phyloP scores from a whole-genome alignment of 305 asterid genomes.

The Striga hermonthica region DNA sequence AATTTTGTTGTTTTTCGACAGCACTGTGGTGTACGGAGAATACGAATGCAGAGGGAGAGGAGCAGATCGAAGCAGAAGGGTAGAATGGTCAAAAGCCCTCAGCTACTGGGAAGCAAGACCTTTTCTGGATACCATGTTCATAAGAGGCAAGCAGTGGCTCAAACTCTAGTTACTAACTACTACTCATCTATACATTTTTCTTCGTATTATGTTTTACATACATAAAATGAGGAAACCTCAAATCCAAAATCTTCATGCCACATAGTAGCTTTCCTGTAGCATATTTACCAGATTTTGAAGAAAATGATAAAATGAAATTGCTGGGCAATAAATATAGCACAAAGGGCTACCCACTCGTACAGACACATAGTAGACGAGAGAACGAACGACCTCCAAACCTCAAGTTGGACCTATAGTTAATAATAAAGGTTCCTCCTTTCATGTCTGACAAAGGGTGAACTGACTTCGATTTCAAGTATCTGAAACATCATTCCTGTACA shows the following conservation, averaged over 20 bases:
- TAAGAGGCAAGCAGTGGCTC: slow-evolving; percentile 62
- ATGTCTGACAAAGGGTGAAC: slow-evolving; percentile 16
- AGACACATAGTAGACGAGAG: slow-evolving; percentile 22
- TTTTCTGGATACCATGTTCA: slow-evolving; percentile 45
- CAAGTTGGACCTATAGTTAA: not conserved
- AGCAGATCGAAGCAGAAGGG: slow-evolving; percentile 51
- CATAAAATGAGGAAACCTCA: not conserved
- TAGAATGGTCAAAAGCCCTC: slow-evolving; percentile 56
- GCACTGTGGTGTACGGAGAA: slow-evolving; percentile 65
- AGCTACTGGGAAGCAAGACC: slow-evolving; percentile 42
- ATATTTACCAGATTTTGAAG: too few species aligned
- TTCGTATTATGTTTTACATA: slow-evolving; percentile 11
- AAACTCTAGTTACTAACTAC: slow-evolving; percentile 31
- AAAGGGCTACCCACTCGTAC: not conserved
- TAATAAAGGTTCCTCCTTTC: slow-evolving; percentile 2
- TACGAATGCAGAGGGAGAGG: slow-evolving; percentile 66
- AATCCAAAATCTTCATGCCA: slow-evolving; percentile 9
- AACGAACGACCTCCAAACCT: slow-evolving; percentile 9
- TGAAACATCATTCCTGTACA: slow-evolving; percentile 34
- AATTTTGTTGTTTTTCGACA: slow-evolving; percentile 25
- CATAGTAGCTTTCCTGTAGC: too few species aligned
- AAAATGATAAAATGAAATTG: too few species aligned
- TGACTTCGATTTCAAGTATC: slow-evolving; percentile 7
- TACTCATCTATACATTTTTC: not conserved
- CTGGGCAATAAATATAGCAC: slow-evolving; percentile 18